These are phyloP conservation scores for Paramecium octaurelia DNA, from an alignment of 73 alveolate genomes.

Conservation along the genomic window DNA sequence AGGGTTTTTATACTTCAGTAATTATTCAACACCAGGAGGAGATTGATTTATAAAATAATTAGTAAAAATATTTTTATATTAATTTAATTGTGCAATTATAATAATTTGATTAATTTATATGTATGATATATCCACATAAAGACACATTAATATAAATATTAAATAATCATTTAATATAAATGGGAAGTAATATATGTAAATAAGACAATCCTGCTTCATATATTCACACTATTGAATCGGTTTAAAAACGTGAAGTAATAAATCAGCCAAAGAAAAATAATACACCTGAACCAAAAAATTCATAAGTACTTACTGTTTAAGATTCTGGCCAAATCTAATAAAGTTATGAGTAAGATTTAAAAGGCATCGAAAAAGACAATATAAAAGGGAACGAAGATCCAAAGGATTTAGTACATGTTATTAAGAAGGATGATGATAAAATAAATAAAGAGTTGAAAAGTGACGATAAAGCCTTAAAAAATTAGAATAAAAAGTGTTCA, in stretches of 20 bases:
- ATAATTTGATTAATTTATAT: not conserved
- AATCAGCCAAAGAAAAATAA: too few relatives aligned
- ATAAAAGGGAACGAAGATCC: too few relatives aligned
- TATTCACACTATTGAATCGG: not conserved
- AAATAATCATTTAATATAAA: not conserved
- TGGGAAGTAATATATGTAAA: not conserved
- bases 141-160: not conserved
- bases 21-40: slow-evolving; percentile 20
- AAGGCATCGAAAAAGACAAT: too few relatives aligned
- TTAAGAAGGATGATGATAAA: too few relatives aligned
- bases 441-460: too few relatives aligned
- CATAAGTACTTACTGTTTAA: not conserved
- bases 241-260: not conserved
- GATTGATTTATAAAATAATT: not conserved
- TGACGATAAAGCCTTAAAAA: not conserved
- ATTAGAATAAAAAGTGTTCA: not conserved
- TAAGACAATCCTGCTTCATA: not conserved
- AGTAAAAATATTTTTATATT: not conserved
- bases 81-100: too few relatives aligned
- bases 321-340: not conserved
- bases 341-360: not conserved
- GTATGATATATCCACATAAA: too few relatives aligned
- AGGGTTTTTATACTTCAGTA: not conserved
- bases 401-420: too few relatives aligned
- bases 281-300: not conserved